A percentile compares a stretch with the other conserved stretches of the same genome.
phyloP scores from a whole-genome alignment of 2,329 filamentous ascomycete genomes.

The Fusarium zealandicum region DNA sequence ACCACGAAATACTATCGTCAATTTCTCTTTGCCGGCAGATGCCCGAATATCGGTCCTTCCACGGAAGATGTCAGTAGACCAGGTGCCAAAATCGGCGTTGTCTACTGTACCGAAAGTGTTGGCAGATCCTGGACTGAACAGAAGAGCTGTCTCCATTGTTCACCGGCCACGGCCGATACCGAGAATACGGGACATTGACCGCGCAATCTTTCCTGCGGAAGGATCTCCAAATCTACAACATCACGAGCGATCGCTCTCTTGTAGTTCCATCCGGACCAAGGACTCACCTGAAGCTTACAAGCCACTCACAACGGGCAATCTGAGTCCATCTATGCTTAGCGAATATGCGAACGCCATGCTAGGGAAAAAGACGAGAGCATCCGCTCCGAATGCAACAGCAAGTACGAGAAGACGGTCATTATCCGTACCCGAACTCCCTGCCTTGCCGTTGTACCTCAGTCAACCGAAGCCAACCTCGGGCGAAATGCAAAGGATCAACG shows the following conservation, averaged over 20 bases:
- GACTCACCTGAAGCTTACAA: constrained; percentile 62
- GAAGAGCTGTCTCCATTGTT: constrained; percentile 48
- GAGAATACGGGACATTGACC: constrained; percentile 54
- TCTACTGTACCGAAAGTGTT: constrained; percentile 28
- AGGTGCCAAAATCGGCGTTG: constrained; percentile 27
- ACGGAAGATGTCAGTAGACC: constrained; percentile 33
- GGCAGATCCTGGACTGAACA: constrained; percentile 19
- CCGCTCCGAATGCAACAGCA: constrained; percentile 1
- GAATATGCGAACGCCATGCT: constrained; percentile 39
- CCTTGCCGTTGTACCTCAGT: constrained; percentile 15
- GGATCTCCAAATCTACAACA: constrained; percentile 45
- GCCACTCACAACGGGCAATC: constrained; percentile 49
- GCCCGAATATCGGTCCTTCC: constrained; percentile 38
- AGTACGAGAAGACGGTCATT: constrained; percentile 39
- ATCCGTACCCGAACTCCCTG: constrained; percentile 39
- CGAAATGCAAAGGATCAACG: constrained; percentile 5
- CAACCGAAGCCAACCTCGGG: constrained; percentile 1
- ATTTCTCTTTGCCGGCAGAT: constrained; percentile 37
- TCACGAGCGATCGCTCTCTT: constrained; percentile 60
- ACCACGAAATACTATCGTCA: constrained; percentile 21
- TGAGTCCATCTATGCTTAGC: constrained; percentile 55
- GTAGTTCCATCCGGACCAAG: constrained; percentile 53
- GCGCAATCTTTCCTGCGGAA: constrained; percentile 57
- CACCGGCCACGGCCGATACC: constrained; percentile 65
- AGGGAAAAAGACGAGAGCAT: constrained; percentile 4